A percentile compares a stretch with the other conserved stretches of the same genome.
These are phyloP conservation scores for Blastobotrys terrestris DNA, from an alignment of 805 yeast genomes.

Conservation along the genomic window DNA sequence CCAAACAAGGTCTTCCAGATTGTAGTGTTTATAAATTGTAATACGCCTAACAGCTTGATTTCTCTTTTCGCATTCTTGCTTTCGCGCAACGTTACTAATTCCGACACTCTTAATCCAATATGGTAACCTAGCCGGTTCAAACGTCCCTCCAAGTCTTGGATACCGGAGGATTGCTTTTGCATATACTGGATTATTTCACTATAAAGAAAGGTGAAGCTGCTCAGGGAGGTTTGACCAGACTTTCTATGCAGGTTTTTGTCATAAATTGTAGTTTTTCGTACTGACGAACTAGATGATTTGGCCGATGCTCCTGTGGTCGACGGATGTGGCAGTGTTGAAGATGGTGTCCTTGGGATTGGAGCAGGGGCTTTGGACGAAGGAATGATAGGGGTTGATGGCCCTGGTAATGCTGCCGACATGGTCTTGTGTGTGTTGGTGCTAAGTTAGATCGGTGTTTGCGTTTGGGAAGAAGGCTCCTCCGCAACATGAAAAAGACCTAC, in stretches of 20 bases:
- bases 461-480: background rate
- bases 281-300: background rate
- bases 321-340: conserved; percentile 28
- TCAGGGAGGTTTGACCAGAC: conserved; percentile 57
- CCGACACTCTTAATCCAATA: conserved; percentile 66
- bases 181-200: conserved; percentile 64
- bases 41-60: conserved; percentile 54
- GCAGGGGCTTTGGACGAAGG: conserved; percentile 26
- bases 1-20: conserved; percentile 76
- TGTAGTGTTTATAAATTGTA: conserved; percentile 65
- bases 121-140: conserved; percentile 72
- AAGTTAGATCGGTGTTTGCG: background rate
- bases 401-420: conserved; percentile 12
- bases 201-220: conserved; percentile 63
- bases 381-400: conserved; percentile 23
- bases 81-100: conserved; percentile 61
- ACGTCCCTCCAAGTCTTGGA: conserved; percentile 56
- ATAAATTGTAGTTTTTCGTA: conserved; percentile 39
- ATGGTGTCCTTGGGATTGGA: conserved; percentile 34
- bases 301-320: conserved; percentile 6
- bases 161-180: conserved; percentile 43
- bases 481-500: background rate
- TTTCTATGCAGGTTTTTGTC: conserved; percentile 65
- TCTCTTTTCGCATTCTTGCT: conserved; percentile 65
- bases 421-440: background rate